Base-by-base conservation (phyloP, 2,329 filamentous ascomycete species). In the Fusarium virguliforme region DNA sequence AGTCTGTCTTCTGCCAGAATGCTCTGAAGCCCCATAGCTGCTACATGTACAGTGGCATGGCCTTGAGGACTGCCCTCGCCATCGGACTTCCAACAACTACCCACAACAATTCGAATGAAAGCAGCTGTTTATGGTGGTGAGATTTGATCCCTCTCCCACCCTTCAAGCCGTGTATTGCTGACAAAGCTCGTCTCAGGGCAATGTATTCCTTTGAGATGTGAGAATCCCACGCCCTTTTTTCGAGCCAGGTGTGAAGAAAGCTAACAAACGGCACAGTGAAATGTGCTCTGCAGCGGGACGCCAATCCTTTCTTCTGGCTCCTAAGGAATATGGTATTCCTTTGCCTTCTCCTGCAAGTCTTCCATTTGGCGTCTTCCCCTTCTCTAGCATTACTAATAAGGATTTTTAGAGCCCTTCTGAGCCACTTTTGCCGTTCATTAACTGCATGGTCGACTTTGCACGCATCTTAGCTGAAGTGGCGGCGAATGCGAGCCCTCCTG, bases 21-120 rank as follows among this genome's bases (percentile, higher is more conserved):
- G 64, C 64, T 6, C 13, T 66, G 26, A 66, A 66, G 9, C 60
- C 64, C 7, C 64, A 66, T 22, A 66, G 60, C 15, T 66, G 64
- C 46, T 66, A 66, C 38, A 66, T 66, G 60, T 66, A 66, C 13
- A 38, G 59, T 10, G 64, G 64, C 5, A 66, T 66, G 55, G 60
- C 64, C 15, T 50, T 64, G 15, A 48, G 64, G 22, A 66, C 64
- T 12, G 60, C 60, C 1, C 41, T 64, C 30, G 64, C 64, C n/a
- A 66, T 64, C 10, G 60, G 64, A 12, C 48, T 66, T 38, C 60
- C 64, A 3, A 58, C 60, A 8, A 58, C 37, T 13, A 43, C 51
- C 10, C 43, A 58, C n/a, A 57, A 30, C 3, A 46, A 58, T 13
- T 37, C 58, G 1, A 62, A 34, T 28, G n/a, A 57, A 18, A 59